Evolutionary conservation across 306 rosid species (phyloP).

Genomic region (Citrullus colocynthis): DNA sequence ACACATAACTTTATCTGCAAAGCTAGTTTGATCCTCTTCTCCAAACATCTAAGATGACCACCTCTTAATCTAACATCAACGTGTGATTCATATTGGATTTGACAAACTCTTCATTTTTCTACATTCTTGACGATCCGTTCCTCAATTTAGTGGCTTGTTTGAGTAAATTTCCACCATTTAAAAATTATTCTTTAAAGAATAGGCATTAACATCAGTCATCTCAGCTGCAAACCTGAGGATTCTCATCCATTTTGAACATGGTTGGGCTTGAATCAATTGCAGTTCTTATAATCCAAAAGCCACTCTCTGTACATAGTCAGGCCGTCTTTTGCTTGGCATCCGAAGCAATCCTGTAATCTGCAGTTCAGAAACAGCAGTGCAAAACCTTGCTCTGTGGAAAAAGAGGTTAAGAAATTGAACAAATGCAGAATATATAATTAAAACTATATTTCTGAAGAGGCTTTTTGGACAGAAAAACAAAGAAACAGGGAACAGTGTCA

Average conservation of each 20-base stretch:
- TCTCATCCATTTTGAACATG: not conserved
- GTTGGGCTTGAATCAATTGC: not conserved
- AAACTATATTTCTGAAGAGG: not conserved
- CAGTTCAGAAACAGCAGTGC: conserved; percentile 71
- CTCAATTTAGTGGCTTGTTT: not conserved
- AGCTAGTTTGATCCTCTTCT: not conserved
- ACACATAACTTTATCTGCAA: not conserved
- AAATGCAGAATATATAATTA: not conserved
- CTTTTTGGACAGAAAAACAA: not conserved
- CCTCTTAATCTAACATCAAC: not conserved
- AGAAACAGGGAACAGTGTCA: not conserved
- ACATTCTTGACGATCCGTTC: not conserved
- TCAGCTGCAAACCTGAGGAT: not conserved
- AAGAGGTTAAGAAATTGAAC: conserved; percentile 35
- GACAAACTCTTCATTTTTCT: not conserved
- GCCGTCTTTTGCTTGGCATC: conserved; percentile 86
- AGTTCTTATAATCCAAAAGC: conserved; percentile 61
- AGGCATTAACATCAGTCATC: not conserved
- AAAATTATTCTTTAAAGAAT: not conserved
- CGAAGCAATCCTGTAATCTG: conserved; percentile 78
- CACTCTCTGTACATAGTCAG: conserved; percentile 72
- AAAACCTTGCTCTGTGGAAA: conserved; percentile 70
- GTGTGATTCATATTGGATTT: not conserved
- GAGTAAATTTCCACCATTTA: not conserved
- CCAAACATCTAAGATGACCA: not conserved